phyloP scores from a whole-genome alignment of 176 grass and related monocot species.

The Avena eriantha region DNA sequence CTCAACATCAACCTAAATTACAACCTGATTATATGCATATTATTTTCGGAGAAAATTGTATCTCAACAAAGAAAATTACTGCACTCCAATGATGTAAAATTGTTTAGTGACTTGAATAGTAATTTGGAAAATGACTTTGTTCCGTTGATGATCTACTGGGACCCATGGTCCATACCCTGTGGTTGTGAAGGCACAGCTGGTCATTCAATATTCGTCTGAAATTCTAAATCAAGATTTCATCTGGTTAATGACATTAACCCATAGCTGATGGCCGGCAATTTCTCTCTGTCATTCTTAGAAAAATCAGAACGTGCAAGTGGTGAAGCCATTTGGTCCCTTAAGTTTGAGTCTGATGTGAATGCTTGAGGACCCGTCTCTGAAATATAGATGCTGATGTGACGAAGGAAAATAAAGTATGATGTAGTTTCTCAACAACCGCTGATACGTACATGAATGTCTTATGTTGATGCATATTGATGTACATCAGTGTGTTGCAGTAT shows the following conservation, averaged over 20 bases:
- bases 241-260: neutral
- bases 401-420: slow-evolving; percentile 16
- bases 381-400: slow-evolving; percentile 1
- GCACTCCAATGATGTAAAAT: neutral
- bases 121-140: neutral
- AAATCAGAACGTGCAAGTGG: neutral
- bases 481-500: neutral
- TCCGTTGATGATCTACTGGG: neutral
- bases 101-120: neutral
- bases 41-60: slow-evolving; percentile 11
- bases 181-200: neutral
- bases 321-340: slow-evolving; percentile 5
- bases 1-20: neutral
- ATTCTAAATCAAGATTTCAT: neutral
- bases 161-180: slow-evolving; percentile 10
- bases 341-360: slow-evolving; percentile 31
- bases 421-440: slow-evolving; percentile 23
- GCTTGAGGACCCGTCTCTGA: neutral
- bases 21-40: slow-evolving; percentile 20
- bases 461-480: slow-evolving; percentile 6
- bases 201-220: neutral
- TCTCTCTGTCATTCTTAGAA: neutral
- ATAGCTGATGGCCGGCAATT: neutral
- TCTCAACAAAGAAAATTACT: neutral
- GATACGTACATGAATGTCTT: slow-evolving; percentile 21